Evolutionary conservation across 495 filamentous ascomycete genomes (phyloP), one percentile per base, ranked within the genome.

Genomic region (Podospora bellae-mahoneyi): DNA sequence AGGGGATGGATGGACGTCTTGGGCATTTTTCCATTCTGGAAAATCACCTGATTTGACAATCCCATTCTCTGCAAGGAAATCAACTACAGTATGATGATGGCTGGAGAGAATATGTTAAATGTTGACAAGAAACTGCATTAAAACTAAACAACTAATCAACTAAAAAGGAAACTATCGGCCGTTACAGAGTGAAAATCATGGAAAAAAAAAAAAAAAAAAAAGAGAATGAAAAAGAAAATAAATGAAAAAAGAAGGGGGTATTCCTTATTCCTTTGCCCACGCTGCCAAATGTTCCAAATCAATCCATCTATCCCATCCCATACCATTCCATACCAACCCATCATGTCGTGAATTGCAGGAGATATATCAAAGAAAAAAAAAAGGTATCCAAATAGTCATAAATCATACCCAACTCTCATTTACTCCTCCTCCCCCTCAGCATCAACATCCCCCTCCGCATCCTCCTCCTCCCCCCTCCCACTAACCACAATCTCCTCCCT

Each of bases 341-440:
- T 48, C 39, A 48, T 48, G 39, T 48, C 39, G 15, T 48, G 34
- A 39, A 39, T 39, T 0, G 34, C 2, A 39, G 10, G 34, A 39
- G 5, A 39, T 39, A 48, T 6, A 48, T 9, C 39, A 48, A 48
- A 48, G 15, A 48, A 48, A 18, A 34, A 20, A 34, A 18, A 62
- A 62, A 34, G 60, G 27, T 62, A 62, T 62, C 60, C 54, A 23
- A 54, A 23, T 39, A n/a, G 18, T n/a, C 32, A 23, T 53, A 34
- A 20, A 20, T 58, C 56, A 13, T 58, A 32, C 13, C 16, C 59
- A 23, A 23, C 20, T 23, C 20, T 23, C 34, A 18, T 32, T 10
- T 67, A 65, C 64, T 68, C 71, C 26, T 68, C 71, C 55, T 72
- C 67, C 44, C 34, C 64, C 53, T 55, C 68, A n/a, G 26, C 61